Base-by-base conservation (phyloP, 2,329 filamentous ascomycete genomes). In the Spiromastix sp. region DNA sequence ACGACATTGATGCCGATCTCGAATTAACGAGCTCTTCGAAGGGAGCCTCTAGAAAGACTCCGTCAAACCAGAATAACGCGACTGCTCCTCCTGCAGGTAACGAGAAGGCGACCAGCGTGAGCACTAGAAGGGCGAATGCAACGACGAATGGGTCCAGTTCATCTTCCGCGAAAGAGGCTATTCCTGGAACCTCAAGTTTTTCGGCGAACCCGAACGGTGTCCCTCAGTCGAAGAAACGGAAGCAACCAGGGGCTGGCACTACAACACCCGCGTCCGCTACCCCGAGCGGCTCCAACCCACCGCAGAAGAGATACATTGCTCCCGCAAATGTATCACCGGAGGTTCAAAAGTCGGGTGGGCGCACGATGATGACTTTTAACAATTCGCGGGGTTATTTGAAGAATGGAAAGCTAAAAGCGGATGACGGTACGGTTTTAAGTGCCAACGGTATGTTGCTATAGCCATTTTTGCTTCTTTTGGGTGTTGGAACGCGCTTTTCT, bases 401-500 rank as follows among this genome's bases (percentile, higher is more conserved):
- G 50, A 71, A 87, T 49, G 83, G 83, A 37, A 79, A 80, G 54
- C 71, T 98, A 55, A 73, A 81, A 48, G 85, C 91, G 41, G 91
- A 98, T 57, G 86, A 96, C 64, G 91, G 91, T 46, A 91, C 85
- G 29, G 72, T 79, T 37, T 68, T 95, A 50, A 72, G 75, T 47
- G 69, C 85, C 45, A 93, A 98, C 66, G 91, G 89, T 95, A 73
- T 67, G 79, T 7, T n/a, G n/a, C n/a, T n/a, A n/a, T n/a, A n/a
- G n/a, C n/a, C n/a, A n/a, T n/a, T n/a, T n/a, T 61, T 44, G 34
- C 42, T 40, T 47, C n/a, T n/a, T n/a, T n/a, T n/a, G n/a, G n/a
- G n/a, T n/a, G n/a, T n/a, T n/a, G 21, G n/a, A 7, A 24, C 21
- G 7, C n/a, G 21, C 7, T 24, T 24, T 24, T n/a, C 21, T 24